phyloP scores from a whole-genome alignment of 1,284 basidiomycete species.

The Peniophora sp. region DNA sequence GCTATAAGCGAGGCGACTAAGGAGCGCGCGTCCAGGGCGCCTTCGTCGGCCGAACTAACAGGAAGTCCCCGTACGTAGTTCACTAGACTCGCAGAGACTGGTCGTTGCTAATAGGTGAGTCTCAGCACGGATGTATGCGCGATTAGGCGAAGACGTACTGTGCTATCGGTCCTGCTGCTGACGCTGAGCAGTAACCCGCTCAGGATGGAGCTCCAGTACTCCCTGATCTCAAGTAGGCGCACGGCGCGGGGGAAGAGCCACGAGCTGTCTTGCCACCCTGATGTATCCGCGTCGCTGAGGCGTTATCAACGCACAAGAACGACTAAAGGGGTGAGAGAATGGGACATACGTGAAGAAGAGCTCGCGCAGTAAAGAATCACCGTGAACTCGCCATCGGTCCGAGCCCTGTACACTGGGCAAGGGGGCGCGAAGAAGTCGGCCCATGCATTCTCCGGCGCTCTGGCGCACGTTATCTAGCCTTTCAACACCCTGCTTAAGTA shows the following conservation, averaged over 20 bases:
- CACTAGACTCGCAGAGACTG: slow-evolving; percentile 54
- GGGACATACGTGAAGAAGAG: slow-evolving; percentile 46
- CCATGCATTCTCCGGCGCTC: slow-evolving; percentile 61
- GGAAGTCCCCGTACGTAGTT: slow-evolving; percentile 51
- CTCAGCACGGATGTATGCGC: slow-evolving; percentile 2
- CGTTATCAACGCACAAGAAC: slow-evolving; percentile 13
- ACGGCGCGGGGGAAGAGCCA: slow-evolving; percentile 71
- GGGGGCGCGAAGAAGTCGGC: slow-evolving; percentile 39
- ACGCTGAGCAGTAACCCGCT: slow-evolving; percentile 71
- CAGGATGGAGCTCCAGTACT: slow-evolving; percentile 59
- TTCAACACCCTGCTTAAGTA: slow-evolving; percentile 88
- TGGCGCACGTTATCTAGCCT: slow-evolving; percentile 86
- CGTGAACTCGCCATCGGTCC: slow-evolving; percentile 43
- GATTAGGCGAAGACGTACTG: slow-evolving; percentile 39
- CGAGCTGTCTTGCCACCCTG: slow-evolving; percentile 59
- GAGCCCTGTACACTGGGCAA: slow-evolving; percentile 32
- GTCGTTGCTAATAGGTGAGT: slow-evolving; percentile 47
- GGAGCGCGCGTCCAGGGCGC: slow-evolving; percentile 34
- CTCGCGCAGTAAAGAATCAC: slow-evolving; percentile 34
- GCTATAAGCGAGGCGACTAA: slow-evolving; percentile 50
- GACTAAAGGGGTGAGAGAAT: neutral
- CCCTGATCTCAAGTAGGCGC: slow-evolving; percentile 52
- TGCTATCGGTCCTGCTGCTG: slow-evolving; percentile 75
- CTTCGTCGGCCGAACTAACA: slow-evolving; percentile 15
- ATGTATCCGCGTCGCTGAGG: slow-evolving; percentile 23